Evolutionary conservation across 148 eudicot genomes (phyloP), one percentile per base, ranked within the genome.

Genomic region (Amaranthus cruentus): DNA sequence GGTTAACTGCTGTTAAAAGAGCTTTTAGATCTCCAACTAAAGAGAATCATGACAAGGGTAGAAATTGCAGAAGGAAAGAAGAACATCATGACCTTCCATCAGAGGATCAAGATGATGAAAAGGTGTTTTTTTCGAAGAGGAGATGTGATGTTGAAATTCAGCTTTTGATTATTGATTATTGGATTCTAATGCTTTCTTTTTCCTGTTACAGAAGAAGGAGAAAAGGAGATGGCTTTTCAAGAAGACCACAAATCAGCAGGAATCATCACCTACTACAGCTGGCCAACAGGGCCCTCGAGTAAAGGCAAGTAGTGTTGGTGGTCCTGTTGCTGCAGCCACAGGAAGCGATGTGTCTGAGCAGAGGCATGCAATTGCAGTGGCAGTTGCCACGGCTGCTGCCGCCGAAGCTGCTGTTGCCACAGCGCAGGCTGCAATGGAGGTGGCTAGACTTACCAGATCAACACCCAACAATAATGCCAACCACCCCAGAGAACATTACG

Each of bases 21-120:
- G 97, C 93, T 70, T 91, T 94, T 77, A 83, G 91, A 75, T 89
- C 93, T 83, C 92, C 94, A 53, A 77, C 88, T 49, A 86, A 88
- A 57, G 90, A 85, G 49, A 74, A 77, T 52, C 84, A 78, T 79
- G 78, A 79, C 5, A 86, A 79, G 73, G 51, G 18, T 75, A 64
- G 82, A 46, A 87, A 81, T 78, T 77, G 77, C 58, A 67, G 77
- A 57, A 79, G 85, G n/a, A 85, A 77, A 76, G 86, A 85, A 59
- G 87, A 83, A 55, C 81, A 74, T 73, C 78, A 76, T 69, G 69
- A 70, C 53, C 62, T 55, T 47, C n/a, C 56, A 76, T 79, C 18
- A 78, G 72, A 47, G 82, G 82, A 75, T 71, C 78, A 86, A 76
- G 84, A 84, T 38, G 92, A 91, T 66, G 86, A 88, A 70, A 86